These are phyloP conservation scores for Diaporthe australafricana DNA, from an alignment of 2,329 filamentous ascomycete species.

Conservation along the genomic window DNA sequence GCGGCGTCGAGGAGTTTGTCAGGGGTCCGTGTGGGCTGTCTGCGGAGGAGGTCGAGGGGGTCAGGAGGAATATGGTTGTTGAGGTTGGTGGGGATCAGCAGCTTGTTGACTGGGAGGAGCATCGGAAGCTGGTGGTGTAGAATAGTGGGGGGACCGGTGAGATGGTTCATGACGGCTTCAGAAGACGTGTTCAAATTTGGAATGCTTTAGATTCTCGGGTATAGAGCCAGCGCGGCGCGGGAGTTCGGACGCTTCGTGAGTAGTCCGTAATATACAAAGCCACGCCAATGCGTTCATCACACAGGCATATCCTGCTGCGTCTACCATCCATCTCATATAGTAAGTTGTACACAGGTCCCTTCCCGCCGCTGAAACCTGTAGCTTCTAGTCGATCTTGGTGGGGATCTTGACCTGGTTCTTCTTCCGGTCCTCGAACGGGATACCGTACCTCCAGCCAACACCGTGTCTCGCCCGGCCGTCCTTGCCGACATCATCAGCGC, in stretches of 20 bases:
- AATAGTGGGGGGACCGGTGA: slow-evolving; percentile 35
- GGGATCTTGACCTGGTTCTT: slow-evolving; percentile 76
- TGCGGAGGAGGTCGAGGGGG: slow-evolving; percentile 62
- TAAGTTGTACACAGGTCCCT: neutral
- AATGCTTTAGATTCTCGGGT: neutral
- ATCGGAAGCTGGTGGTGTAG: slow-evolving; percentile 41
- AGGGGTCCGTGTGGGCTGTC: slow-evolving; percentile 67
- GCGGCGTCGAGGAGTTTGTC: slow-evolving; percentile 74
- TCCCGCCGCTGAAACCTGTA: neutral
- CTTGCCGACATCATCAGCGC: slow-evolving; percentile 66
- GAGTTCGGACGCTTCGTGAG: neutral
- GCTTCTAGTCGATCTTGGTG: slow-evolving; percentile 61
- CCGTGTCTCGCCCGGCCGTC: slow-evolving; percentile 63
- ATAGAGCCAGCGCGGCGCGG: neutral
- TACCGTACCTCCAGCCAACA: slow-evolving; percentile 73
- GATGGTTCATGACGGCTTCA: neutral
- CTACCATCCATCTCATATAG: slow-evolving; percentile 42
- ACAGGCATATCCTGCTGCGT: neutral
- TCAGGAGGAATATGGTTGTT: slow-evolving; percentile 62
- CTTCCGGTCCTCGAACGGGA: slow-evolving; percentile 71
- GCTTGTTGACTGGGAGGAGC: slow-evolving; percentile 44
- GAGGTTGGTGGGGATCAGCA: slow-evolving; percentile 41
- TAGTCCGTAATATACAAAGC: neutral
- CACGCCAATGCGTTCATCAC: neutral
- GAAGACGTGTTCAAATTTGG: neutral